Evolutionary conservation across 108 stramenopile genomes (phyloP), one percentile per base, ranked within the genome.

Genomic region (Cyclotella sp.): DNA sequence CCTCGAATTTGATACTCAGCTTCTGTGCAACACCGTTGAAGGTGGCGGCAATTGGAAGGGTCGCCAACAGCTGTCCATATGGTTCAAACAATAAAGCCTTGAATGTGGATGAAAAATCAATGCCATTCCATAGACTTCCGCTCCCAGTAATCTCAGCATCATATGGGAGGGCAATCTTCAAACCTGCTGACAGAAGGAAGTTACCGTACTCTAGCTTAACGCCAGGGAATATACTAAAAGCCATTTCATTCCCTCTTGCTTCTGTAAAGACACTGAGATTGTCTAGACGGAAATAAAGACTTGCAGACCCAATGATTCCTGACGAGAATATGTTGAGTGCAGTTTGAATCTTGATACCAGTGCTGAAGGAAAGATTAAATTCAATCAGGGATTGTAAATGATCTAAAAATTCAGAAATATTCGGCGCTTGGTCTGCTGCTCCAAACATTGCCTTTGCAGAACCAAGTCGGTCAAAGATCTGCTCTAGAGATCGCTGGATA

Each of bases 381-480:
- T 28, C 44, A 12, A 60, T 68, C 15, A 55, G 57, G 21, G 67
- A 44, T 15, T 26, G 21, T 26, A 52, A 47, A 13, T 27, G 24
- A 40, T 49, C 34, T 15, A 77, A 22, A 21, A 69, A 26, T 26
- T 29, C 55, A 21, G 29, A 11, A 28, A 68, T 55, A 42, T 54
- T 39, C 15, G 54, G 27, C n/a, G 30, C 51, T 59, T 59, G 16
- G 21, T 14, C 22, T 10, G 55, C 68, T 53, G 61, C 68, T n/a
- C 76, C 69, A 61, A 77, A 70, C 55, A 77, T 47, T 12, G 59
- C 76, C 18, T 69, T 0, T 51, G 67, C 63, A 42, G 69, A 30
- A 5, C 19, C 59, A 21, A 77, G 49, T 19, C 34, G 16, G 41
- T 28, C 26, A n/a, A 77, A 77, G 1, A 70, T 16, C 6, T 41